phyloP scores from a whole-genome alignment of 176 grass and related monocot genomes.

The sorghum (Sorghum bicolor) region DNA sequence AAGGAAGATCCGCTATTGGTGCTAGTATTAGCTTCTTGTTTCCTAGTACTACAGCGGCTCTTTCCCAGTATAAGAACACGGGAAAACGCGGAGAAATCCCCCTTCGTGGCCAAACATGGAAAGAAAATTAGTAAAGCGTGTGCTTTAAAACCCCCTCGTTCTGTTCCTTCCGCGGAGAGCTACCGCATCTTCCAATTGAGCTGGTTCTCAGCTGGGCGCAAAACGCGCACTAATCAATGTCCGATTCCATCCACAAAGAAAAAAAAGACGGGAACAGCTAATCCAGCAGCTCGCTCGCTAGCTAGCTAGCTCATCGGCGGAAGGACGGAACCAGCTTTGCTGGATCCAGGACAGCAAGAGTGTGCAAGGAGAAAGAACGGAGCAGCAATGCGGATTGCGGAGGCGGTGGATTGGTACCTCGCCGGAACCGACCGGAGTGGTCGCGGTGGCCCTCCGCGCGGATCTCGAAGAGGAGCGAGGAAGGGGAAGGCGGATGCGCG shows the following conservation, averaged over 20 bases:
- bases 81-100: conserved; percentile 6
- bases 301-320: not conserved
- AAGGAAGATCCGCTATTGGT: not conserved
- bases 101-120: not conserved
- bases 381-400: conserved; percentile 46
- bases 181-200: conserved; percentile 29
- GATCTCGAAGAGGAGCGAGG: conserved; percentile 32
- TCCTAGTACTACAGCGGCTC: not conserved
- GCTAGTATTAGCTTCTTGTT: not conserved
- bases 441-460: conserved; percentile 11
- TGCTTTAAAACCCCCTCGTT: conserved; percentile 8
- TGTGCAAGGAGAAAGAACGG: not conserved
- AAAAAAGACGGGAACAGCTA: not conserved
- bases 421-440: not conserved
- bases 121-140: conserved; percentile 16
- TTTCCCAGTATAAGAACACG: conserved; percentile 7
- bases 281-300: not conserved
- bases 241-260: not conserved
- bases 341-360: conserved; percentile 10
- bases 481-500: not conserved
- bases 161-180: not conserved
- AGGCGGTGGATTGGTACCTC: conserved; percentile 30
- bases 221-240: not conserved
- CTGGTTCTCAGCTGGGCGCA: conserved; percentile 1
- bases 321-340: not conserved